Base-by-base conservation (phyloP, 176 grass and related monocot genomes). In the Rhynchospora pubera region DNA sequence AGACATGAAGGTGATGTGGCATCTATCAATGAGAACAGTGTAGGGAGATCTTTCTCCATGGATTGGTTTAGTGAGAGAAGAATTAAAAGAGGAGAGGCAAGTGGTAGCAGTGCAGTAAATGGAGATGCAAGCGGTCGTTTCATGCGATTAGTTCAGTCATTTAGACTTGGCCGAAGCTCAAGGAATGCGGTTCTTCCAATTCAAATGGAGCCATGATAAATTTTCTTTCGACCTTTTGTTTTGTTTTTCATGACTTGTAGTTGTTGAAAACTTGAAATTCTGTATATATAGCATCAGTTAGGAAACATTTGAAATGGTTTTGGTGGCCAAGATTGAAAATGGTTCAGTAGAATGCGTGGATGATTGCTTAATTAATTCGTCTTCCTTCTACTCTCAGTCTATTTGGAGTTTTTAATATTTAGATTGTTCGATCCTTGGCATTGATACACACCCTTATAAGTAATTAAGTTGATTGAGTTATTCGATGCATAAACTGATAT, bases 41-140 rank as follows among this genome's bases (percentile, higher is more conserved):
- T 94, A 65, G 79, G 72, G 78, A 93, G 95, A 11, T 97, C 95
- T 23, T 84, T 91, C 85, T 97, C 95, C 78, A 93, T 97, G 95
- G 92, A 97, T 65, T 94, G 81, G 47, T 87, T 92, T 16, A 75
- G 26, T 65, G 78, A 78, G 23, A 85, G 83, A 80, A 79, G 77
- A 67, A 78, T 48, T 47, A 85, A 51, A 48, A 65, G 72, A 66
- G 72, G 58, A 13, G 84, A 67, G 15, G 12, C 48, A 22, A 65
- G 61, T 80, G 55, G 39, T 21, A 80, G 50, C 13, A 15, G 21
- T 13, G 14, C 19, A 1, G 21, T 50, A 26, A 82, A 45, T 55
- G 90, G 90, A 11, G 90, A 91, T 66, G 74, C 84, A 2, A 97
- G 95, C 45, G 83, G 90, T 9, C 90, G 92, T 12, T 89, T 94